Evolutionary conservation across 257 asterid genomes (phyloP).

Genomic region (Striga asiatica): DNA sequence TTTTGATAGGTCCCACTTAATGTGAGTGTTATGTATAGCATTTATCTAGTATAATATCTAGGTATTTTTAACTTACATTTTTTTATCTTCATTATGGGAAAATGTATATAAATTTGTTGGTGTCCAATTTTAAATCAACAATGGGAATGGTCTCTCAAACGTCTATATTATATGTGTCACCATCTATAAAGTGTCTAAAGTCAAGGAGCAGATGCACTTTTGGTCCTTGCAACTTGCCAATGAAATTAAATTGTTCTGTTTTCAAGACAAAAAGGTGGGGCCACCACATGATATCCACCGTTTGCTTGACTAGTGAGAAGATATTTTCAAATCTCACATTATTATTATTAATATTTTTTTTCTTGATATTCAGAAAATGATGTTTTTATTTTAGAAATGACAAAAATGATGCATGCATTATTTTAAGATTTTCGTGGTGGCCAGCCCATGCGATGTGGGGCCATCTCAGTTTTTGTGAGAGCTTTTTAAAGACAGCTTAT

Average conservation of each 20-base stretch:
- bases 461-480: constrained; percentile 1
- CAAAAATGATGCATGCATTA: neutral
- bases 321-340: neutral
- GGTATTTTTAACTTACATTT: too few relatives aligned
- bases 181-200: too few relatives aligned
- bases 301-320: neutral
- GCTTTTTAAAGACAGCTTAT: constrained; percentile 13
- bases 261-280: neutral
- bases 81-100: too few relatives aligned
- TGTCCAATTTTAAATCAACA: too few relatives aligned
- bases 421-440: constrained; percentile 7
- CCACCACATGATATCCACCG: neutral
- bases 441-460: constrained; percentile 24
- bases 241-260: neutral
- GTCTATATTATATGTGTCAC: too few relatives aligned
- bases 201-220: too few relatives aligned
- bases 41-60: too few relatives aligned
- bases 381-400: neutral
- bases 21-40: too few relatives aligned
- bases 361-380: neutral
- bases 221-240: neutral
- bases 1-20: too few relatives aligned
- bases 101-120: too few relatives aligned
- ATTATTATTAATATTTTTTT: neutral
- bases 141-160: too few relatives aligned